Conservation (phyloP, 169 alveolate species). For the Plasmodium adleri region DNA sequence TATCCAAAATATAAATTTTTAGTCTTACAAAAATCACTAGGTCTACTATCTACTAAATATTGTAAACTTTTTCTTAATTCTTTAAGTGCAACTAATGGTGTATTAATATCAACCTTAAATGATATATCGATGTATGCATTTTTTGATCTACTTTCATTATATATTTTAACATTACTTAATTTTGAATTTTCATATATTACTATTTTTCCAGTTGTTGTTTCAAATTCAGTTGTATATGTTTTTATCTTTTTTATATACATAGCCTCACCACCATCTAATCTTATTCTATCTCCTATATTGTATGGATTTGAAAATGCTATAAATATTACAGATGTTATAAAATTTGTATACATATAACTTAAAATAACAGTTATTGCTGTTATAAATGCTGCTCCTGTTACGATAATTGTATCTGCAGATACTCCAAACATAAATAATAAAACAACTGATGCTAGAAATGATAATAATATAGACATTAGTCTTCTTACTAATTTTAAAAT, state of each 20-base stretch:
- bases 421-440: slow-evolving; percentile 87
- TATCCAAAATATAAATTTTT: slow-evolving; percentile 80
- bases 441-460: slow-evolving; percentile 84
- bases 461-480: slow-evolving; percentile 84
- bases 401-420: slow-evolving; percentile 89
- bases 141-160: slow-evolving; percentile 89
- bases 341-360: slow-evolving; percentile 89
- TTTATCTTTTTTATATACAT: slow-evolving; percentile 87
- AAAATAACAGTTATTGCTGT: slow-evolving; percentile 90
- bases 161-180: slow-evolving; percentile 86
- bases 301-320: slow-evolving; percentile 91
- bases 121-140: slow-evolving; percentile 84
- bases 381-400: slow-evolving; percentile 91
- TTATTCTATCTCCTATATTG: slow-evolving; percentile 89
- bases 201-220: slow-evolving; percentile 86
- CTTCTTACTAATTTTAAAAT: slow-evolving; percentile 86
- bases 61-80: slow-evolving; percentile 81
- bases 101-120: slow-evolving; percentile 85
- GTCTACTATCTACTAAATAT: slow-evolving; percentile 85
- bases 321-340: slow-evolving; percentile 90
- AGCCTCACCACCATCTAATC: slow-evolving; percentile 89
- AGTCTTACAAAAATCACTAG: slow-evolving; percentile 88
- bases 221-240: slow-evolving; percentile 90
- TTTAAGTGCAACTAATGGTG: slow-evolving; percentile 88
- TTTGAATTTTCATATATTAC: slow-evolving; percentile 88